Base-by-base conservation (phyloP, 78 protist species). In the Dictyostelium brefeldianum region DNA sequence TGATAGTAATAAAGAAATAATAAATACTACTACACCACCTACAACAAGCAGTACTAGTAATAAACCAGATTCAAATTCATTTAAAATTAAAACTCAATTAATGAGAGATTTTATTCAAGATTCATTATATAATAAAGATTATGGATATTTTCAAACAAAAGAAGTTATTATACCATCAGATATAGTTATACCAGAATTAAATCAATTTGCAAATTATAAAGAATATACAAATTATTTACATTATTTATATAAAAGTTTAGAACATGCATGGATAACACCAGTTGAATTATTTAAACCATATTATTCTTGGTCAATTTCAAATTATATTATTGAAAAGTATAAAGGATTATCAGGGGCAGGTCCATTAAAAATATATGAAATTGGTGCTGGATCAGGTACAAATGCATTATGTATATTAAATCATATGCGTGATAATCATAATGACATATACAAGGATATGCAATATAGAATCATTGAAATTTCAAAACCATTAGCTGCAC, bases 311-410 rank as follows among this genome's bases (percentile, higher is more conserved):
- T 27, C 84, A n/a, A 87, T 87, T 9, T 25, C 73, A 17, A 56
- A 81, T 62, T 87, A 87, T 50, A 87, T 87, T 0, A 64, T 87
- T 5, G 93, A 87, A 4, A 87, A 74, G 31, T 77, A 65, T 77
- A 78, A 56, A 18, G 9, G 10, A n/a, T 12, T 5, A 54, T 22
- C n/a, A 62, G 43, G 2, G 1, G 43, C 2, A 3, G 43, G 43
- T 3, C 70, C 69, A 54, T 65, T 87, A 25, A 87, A 77, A 54
- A 87, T 87, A 10, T 87, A 71, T 64, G 93, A 87, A 25, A 65
- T 87, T 77, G 93, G 93, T 65, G 93, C 93, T 31, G 93, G 93
- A 1, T 77, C 85, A 7, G 93, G 93, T 77, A 87, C 93, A n/a
- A 87, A 87, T 77, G 93, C 93, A 50, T 20, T 87, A 18, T 64